Percentiles rank a stretch among this genome's conserved stretches.
Evolutionary conservation across 352 stramenopile genomes (phyloP).

Genomic region (Stramenopiles sp.): DNA sequence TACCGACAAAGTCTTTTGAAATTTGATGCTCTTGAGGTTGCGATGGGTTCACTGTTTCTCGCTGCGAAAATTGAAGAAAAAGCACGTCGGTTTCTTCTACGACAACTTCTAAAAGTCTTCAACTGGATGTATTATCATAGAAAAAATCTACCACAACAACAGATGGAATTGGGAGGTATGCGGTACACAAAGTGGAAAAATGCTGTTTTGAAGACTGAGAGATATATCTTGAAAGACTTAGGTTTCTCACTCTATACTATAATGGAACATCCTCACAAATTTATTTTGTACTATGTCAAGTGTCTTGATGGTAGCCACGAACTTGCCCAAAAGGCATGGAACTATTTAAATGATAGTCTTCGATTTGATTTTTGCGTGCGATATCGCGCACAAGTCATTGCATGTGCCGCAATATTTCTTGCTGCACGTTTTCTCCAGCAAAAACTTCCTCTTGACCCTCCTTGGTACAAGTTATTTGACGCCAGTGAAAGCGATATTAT

Average conservation of each 20-base stretch:
- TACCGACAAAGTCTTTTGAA: conserved; percentile 33
- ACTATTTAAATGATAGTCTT: conserved; percentile 51
- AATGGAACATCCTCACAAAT: conserved; percentile 59
- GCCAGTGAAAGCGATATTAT: conserved; percentile 4
- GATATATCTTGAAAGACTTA: conserved; percentile 50
- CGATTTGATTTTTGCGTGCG: conserved; percentile 37
- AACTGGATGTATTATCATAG: too few relatives aligned
- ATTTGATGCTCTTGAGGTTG: conserved; percentile 47
- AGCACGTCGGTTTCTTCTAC: too few relatives aligned
- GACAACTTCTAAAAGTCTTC: too few relatives aligned
- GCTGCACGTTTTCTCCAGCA: conserved; percentile 21
- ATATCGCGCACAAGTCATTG: conserved; percentile 34
- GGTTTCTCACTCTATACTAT: conserved; percentile 57
- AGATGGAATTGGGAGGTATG: too few relatives aligned
- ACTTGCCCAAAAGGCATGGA: conserved; percentile 38
- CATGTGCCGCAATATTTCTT: conserved; percentile 47
- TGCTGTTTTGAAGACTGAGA: conserved; percentile 42
- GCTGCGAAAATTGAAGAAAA: conserved; percentile 49
- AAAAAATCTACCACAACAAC: too few relatives aligned
- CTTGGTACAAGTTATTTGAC: conserved; percentile 6
- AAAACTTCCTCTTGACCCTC: neutral
- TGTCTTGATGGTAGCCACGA: conserved; percentile 28
- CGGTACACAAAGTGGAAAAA: conserved; percentile 22
- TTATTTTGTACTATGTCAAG: conserved; percentile 59
- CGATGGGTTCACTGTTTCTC: conserved; percentile 42